Base-by-base conservation (phyloP, 768 basidiomycete species). In the Lactifluus volemus region DNA sequence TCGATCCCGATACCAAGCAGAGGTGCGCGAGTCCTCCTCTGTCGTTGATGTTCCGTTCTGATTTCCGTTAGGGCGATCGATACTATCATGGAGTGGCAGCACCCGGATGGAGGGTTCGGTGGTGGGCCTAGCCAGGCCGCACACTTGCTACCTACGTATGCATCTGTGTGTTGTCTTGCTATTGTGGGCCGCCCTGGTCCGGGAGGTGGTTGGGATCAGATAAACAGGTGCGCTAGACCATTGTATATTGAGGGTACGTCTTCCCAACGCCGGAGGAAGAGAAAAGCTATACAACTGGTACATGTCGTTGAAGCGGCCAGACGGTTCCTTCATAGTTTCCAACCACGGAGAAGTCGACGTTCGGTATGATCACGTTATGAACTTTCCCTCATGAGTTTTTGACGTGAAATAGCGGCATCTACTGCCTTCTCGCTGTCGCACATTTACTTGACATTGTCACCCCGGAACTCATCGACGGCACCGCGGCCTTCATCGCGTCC, bases 271-370 rank as follows among this genome's bases (percentile, higher is more conserved):
- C 14, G 32, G 30, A 38, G 25, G 32, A 62, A 89, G 92, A 45
- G 74, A 83, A 67, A 86, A 82, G 64, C 78, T 95, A 68, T 96
- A 98, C 71, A 72, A 82, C 4, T 97, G 92, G 74, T 94, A 97
- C 74, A 83, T 96, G 83, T 85, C 88, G 0, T 73, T 98, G 63
- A 99, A 99, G 71, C 87, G 92, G 67, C 79, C 84, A 1, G 95
- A 98, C 69, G 97, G 97, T 0, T 93, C 93, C 0, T 98, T 98
- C 72, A 79, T 89, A 19, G 97, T 98, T 10, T 83, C 91, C 15
- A 78, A 84, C 49, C 82, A 92, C 56, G 91, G 85, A 14, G 97
- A 99, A 72, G 88, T 98, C 14, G 97, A 99, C 69, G 92, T 97
- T 53, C 84, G 95, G 91, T 92, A 65, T 29, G 41, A 1, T 36